These are phyloP conservation scores for Fusarium anthophilum DNA, from an alignment of 2,329 filamentous ascomycete species.

Conservation along the genomic window DNA sequence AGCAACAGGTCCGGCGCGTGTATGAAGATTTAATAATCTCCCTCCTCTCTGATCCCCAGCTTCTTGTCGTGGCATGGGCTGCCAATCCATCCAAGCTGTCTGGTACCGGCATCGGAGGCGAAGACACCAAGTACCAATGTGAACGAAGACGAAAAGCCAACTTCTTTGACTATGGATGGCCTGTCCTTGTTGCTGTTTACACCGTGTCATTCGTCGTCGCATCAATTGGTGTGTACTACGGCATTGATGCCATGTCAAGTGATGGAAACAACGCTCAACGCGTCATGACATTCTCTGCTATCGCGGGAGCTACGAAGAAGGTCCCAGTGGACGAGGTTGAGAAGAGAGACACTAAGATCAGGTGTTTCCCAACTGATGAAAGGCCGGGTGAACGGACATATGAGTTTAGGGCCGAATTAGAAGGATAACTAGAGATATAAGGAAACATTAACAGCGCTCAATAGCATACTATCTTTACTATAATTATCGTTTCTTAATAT, in stretches of 20 bases:
- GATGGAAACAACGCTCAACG: constrained; percentile 19
- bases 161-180: constrained; percentile 24
- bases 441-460: not conserved
- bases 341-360: constrained; percentile 14
- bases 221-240: constrained; percentile 20
- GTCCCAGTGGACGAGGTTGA: constrained; percentile 20
- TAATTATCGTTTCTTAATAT: not conserved
- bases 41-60: constrained; percentile 29
- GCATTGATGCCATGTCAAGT: constrained; percentile 20
- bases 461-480: not conserved
- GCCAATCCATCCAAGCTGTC: constrained; percentile 17
- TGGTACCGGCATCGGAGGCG: not conserved
- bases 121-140: constrained; percentile 17
- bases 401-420: constrained; percentile 27
- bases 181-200: constrained; percentile 20
- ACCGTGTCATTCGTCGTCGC: constrained; percentile 10
- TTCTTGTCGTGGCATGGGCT: constrained; percentile 36
- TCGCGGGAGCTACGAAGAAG: constrained; percentile 25
- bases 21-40: constrained; percentile 36
- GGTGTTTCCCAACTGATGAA: constrained; percentile 21
- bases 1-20: not conserved
- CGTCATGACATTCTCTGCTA: constrained; percentile 31
- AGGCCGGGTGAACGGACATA: constrained; percentile 2
- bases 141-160: constrained; percentile 16
- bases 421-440: not conserved